Evolutionary conservation across 176 grass and related monocot genomes (phyloP).

Genomic region (Aegilops tauschii): DNA sequence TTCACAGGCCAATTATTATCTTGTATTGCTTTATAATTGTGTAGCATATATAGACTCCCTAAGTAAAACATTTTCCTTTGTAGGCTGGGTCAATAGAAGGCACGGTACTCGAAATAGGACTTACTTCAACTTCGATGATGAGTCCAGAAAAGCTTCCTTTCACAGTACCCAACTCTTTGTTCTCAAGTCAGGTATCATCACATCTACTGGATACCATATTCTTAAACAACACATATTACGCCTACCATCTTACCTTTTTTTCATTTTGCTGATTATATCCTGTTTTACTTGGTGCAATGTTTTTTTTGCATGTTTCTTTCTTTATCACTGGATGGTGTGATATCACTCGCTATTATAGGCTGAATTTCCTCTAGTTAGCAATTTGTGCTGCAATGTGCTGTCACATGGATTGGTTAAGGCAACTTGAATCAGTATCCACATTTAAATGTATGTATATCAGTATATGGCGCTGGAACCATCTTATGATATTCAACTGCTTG

Average conservation of each 20-base stretch:
- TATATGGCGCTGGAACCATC: not conserved
- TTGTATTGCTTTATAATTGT: constrained; percentile 15
- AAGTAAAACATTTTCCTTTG: constrained; percentile 29
- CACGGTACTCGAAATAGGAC: constrained; percentile 76
- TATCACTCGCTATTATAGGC: not conserved
- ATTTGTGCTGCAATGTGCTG: not conserved
- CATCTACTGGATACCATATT: constrained; percentile 1
- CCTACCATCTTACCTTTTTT: not conserved
- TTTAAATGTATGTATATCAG: not conserved
- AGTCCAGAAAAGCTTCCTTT: constrained; percentile 94
- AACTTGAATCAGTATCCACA: not conserved
- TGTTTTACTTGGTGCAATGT: not conserved
- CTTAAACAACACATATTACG: not conserved
- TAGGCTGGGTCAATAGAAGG: constrained; percentile 95
- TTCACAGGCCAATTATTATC: not conserved
- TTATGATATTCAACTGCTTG: not conserved
- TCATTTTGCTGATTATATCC: constrained; percentile 12
- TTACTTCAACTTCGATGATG: constrained; percentile 75
- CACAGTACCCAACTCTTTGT: constrained; percentile 92
- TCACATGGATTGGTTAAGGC: not conserved
- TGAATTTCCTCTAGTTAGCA: not conserved
- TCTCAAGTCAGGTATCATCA: constrained; percentile 82
- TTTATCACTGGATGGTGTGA: not conserved
- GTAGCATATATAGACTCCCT: not conserved
- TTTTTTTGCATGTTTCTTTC: not conserved